Conservation (phyloP, 169 alveolate genomes). For the Miamiensis avidus region DNA sequence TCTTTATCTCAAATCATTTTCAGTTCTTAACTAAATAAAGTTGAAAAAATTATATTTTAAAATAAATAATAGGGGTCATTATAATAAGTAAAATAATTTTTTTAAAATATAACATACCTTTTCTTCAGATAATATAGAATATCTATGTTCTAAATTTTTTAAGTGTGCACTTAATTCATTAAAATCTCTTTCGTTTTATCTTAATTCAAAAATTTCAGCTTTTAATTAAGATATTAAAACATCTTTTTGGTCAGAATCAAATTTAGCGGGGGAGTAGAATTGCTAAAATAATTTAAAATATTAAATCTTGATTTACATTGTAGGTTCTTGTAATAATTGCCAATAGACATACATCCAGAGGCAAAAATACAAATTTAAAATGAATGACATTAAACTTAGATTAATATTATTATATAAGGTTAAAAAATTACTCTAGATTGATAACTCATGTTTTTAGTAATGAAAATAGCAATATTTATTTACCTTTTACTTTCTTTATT, state of each 20-base stretch:
- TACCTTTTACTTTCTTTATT: too few species aligned
- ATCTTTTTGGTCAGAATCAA: constrained; percentile 44
- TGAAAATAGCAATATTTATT: too few species aligned
- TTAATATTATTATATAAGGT: too few species aligned
- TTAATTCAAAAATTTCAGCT: constrained; percentile 49
- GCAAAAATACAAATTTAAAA: too few species aligned
- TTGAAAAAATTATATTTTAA: background rate
- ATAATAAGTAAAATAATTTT: background rate
- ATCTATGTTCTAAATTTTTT: constrained; percentile 48
- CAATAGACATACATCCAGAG: too few species aligned
- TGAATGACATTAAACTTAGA: too few species aligned
- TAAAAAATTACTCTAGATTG: too few species aligned
- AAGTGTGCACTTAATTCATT: constrained; percentile 39
- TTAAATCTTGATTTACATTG: too few species aligned
- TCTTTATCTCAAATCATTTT: constrained; percentile 39
- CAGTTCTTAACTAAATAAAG: constrained; percentile 39
- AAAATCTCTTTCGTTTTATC: constrained; percentile 45
- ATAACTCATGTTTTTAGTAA: too few species aligned
- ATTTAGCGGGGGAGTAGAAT: constrained; percentile 37
- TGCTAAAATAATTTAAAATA: too few species aligned
- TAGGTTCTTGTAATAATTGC: too few species aligned
- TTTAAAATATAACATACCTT: constrained; percentile 10
- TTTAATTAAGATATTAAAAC: constrained; percentile 37
- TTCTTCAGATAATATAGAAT: constrained; percentile 39
- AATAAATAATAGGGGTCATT: background rate